Percentiles rank a stretch among this genome's conserved stretches.
phyloP scores from a whole-genome alignment of 495 filamentous ascomycete species.

The Penicillium coffeae region DNA sequence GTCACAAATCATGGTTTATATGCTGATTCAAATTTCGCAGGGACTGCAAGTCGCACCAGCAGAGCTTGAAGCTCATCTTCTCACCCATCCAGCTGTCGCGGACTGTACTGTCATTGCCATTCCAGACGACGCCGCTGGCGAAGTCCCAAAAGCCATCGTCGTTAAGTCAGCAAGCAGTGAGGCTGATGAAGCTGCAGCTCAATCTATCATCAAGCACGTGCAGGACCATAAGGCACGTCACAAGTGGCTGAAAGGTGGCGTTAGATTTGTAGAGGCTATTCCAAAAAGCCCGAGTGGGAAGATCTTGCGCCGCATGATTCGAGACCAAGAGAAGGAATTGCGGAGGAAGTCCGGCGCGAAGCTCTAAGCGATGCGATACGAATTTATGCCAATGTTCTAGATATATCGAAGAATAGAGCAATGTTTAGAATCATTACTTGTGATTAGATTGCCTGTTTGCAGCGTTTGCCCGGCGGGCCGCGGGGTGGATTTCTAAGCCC shows the following conservation, averaged over 20 bases:
- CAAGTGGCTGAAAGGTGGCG: slow-evolving; percentile 85
- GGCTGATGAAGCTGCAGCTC: slow-evolving; percentile 55
- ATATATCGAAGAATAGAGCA: not conserved
- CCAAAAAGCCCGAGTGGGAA: slow-evolving; percentile 93
- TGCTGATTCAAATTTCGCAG: slow-evolving; percentile 33
- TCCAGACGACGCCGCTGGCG: slow-evolving; percentile 69
- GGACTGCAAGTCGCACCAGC: slow-evolving; percentile 89
- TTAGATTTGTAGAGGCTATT: slow-evolving; percentile 70
- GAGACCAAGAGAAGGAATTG: slow-evolving; percentile 73
- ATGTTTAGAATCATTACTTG: no score
- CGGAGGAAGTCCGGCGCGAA: slow-evolving; percentile 59
- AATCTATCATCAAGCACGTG: slow-evolving; percentile 71
- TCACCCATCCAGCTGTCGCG: slow-evolving; percentile 73
- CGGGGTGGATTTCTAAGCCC: slow-evolving; percentile 16
- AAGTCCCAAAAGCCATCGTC: slow-evolving; percentile 84
- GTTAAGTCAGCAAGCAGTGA: slow-evolving; percentile 64
- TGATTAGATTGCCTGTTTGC: slow-evolving; percentile 20
- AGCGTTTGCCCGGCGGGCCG: slow-evolving; percentile 28
- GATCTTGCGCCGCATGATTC: slow-evolving; percentile 76
- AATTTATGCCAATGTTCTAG: not conserved
- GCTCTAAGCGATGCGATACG: slow-evolving; percentile 29
- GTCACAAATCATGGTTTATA: not conserved
- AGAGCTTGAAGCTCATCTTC: slow-evolving; percentile 84
- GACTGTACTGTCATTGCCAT: slow-evolving; percentile 84
- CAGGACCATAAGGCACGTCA: slow-evolving; percentile 79